Percentiles rank a stretch among this genome's conserved stretches.
These are phyloP conservation scores for Acacia concinna DNA, from an alignment of 331 rosid species.

Conservation along the genomic window DNA sequence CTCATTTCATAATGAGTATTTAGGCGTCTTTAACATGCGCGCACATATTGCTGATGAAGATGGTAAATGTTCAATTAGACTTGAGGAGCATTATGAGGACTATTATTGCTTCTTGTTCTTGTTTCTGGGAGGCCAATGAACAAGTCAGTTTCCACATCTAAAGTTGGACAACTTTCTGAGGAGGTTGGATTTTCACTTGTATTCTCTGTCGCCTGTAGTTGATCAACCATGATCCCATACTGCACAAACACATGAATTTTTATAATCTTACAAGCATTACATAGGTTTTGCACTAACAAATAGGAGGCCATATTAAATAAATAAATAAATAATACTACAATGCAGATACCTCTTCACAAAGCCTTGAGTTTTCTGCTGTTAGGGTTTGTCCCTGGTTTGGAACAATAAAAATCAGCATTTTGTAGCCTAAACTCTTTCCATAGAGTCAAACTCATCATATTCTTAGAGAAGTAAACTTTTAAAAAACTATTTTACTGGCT, in stretches of 20 bases:
- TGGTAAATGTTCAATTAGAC: neutral
- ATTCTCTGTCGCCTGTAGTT: constrained; percentile 9
- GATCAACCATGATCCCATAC: constrained; percentile 27
- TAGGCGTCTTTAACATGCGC: neutral
- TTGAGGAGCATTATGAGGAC: neutral
- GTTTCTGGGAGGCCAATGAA: constrained; percentile 67
- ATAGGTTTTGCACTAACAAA: neutral
- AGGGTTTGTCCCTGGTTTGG: neutral
- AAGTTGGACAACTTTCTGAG: constrained; percentile 45
- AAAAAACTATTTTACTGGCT: neutral
- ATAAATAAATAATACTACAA: neutral
- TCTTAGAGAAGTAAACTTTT: neutral
- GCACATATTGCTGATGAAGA: neutral
- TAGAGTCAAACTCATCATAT: neutral
- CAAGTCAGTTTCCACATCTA: constrained; percentile 68
- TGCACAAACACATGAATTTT: constrained; percentile 27
- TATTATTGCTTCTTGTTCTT: constrained; percentile 28
- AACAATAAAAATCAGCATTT: neutral
- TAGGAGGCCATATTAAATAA: neutral
- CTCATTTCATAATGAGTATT: neutral
- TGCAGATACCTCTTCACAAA: neutral
- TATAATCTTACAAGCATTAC: neutral
- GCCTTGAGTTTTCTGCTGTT: neutral
- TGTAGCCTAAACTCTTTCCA: neutral
- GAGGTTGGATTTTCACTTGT: constrained; percentile 23